Conservation (phyloP, 2,329 filamentous ascomycete genomes). For the Penicillium sp. region DNA sequence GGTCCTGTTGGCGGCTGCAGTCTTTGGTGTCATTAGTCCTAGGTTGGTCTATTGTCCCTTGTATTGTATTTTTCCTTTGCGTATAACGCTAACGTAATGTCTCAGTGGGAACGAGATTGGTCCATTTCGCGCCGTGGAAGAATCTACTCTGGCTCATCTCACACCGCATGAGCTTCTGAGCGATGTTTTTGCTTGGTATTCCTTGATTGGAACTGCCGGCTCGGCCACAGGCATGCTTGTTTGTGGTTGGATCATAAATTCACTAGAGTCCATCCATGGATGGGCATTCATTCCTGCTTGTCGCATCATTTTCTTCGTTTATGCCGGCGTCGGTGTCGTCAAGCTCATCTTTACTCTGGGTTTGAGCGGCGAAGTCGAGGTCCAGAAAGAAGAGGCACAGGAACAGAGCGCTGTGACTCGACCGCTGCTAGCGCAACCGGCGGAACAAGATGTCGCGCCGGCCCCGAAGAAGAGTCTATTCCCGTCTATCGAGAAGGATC, state of each 20-base stretch:
- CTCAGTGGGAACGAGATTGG: slow-evolving; percentile 62
- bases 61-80: neutral
- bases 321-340: slow-evolving; percentile 56
- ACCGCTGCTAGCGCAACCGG: slow-evolving; percentile 31
- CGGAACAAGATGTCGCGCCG: slow-evolving; percentile 9
- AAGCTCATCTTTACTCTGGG: slow-evolving; percentile 56
- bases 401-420: slow-evolving; percentile 36
- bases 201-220: slow-evolving; percentile 55
- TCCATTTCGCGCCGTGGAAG: slow-evolving; percentile 66
- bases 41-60: slow-evolving; percentile 34
- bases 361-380: slow-evolving; percentile 52
- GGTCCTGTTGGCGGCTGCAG: slow-evolving; percentile 57
- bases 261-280: slow-evolving; percentile 43
- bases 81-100: neutral
- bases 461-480: slow-evolving; percentile 45
- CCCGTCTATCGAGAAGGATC: slow-evolving; percentile 56
- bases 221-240: slow-evolving; percentile 59
- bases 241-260: slow-evolving; percentile 60
- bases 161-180: slow-evolving; percentile 55
- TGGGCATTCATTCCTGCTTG: slow-evolving; percentile 54
- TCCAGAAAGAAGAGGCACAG: slow-evolving; percentile 27
- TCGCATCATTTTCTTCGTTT: slow-evolving; percentile 57
- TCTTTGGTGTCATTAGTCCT: slow-evolving; percentile 62
- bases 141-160: slow-evolving; percentile 62
- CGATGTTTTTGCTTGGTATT: slow-evolving; percentile 67